These are phyloP conservation scores for Grifola frondosa DNA, from an alignment of 1,284 basidiomycete species.

Conservation along the genomic window DNA sequence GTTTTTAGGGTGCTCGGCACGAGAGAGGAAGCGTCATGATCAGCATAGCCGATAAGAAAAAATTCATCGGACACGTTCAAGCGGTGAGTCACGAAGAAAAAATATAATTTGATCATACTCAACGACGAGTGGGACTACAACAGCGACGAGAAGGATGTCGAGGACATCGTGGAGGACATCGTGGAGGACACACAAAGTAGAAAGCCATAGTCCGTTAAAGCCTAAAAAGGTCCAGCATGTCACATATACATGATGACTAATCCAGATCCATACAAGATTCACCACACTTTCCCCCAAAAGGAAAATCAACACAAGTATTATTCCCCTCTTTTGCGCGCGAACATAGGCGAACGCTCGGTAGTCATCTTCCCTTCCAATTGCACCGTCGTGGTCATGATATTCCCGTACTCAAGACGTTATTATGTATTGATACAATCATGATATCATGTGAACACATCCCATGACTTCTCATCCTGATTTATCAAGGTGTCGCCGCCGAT, in stretches of 20 bases:
- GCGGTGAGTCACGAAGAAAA: neutral
- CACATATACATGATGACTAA: neutral
- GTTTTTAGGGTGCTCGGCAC: slow-evolving; percentile 26
- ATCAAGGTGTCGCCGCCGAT: slow-evolving; percentile 2
- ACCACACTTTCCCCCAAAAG: slow-evolving; percentile 9
- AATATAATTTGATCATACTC: neutral
- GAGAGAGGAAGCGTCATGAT: slow-evolving; percentile 17
- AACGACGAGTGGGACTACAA: slow-evolving; percentile 1
- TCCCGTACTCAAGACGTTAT: too few species aligned
- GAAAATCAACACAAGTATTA: slow-evolving; percentile 16
- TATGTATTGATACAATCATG: slow-evolving; percentile 18
- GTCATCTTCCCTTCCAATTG: slow-evolving; percentile 7
- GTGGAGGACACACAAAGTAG: slow-evolving; percentile 13
- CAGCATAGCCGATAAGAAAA: slow-evolving; percentile 11
- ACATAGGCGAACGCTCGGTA: too few species aligned
- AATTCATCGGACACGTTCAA: slow-evolving; percentile 6
- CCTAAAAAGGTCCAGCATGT: neutral
- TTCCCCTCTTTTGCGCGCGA: slow-evolving; percentile 11
- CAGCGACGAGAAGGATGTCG: slow-evolving; percentile 5
- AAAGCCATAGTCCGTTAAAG: too few species aligned
- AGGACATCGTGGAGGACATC: neutral
- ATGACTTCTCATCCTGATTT: slow-evolving; percentile 3
- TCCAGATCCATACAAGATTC: slow-evolving; percentile 14
- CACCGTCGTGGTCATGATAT: too few species aligned
- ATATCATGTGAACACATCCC: slow-evolving; percentile 9